Percentiles rank a stretch among this genome's conserved stretches.
These are phyloP conservation scores for Alternaria triticina DNA, from an alignment of 2,329 filamentous ascomycete genomes.

Conservation along the genomic window DNA sequence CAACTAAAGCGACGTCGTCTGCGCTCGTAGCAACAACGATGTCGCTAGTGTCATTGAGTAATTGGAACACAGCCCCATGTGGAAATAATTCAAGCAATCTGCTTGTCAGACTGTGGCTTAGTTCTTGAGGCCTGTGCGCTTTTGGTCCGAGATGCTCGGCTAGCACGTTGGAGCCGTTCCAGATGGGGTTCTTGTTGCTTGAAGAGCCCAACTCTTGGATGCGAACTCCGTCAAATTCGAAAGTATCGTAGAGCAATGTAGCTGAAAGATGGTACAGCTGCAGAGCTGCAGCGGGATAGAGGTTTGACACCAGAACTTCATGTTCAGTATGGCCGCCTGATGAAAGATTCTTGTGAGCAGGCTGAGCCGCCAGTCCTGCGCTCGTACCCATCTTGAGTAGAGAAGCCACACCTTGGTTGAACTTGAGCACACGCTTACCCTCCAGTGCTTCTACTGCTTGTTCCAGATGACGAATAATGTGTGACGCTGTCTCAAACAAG, in stretches of 20 bases:
- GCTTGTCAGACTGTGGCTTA: not conserved
- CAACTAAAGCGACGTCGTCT: not conserved
- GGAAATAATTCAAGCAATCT: slow-evolving; percentile 2
- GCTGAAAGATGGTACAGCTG: slow-evolving; percentile 7
- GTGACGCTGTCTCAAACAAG: slow-evolving; percentile 4
- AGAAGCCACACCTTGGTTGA: slow-evolving; percentile 8
- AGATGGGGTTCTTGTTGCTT: slow-evolving; percentile 6
- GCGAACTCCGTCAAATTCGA: slow-evolving; percentile 10
- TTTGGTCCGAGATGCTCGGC: slow-evolving; percentile 4
- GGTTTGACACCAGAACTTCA: slow-evolving; percentile 2
- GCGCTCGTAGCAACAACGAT: slow-evolving; percentile 7
- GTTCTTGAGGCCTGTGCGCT: not conserved
- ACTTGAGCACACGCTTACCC: slow-evolving; percentile 4
- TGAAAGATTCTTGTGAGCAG: not conserved
- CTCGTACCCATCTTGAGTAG: not conserved
- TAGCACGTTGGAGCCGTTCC: slow-evolving; percentile 8
- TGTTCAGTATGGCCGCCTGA: not conserved
- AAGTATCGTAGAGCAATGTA: slow-evolving; percentile 5
- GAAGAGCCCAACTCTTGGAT: slow-evolving; percentile 6
- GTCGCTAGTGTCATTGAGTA: not conserved
- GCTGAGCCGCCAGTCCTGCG: not conserved
- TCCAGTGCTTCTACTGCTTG: slow-evolving; percentile 10
- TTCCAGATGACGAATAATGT: slow-evolving; percentile 11
- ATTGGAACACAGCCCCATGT: slow-evolving; percentile 6
- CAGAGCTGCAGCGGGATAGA: slow-evolving; percentile 1